phyloP scores from a whole-genome alignment of 768 basidiomycete genomes.

The Psilocybe subaeruginosa region DNA sequence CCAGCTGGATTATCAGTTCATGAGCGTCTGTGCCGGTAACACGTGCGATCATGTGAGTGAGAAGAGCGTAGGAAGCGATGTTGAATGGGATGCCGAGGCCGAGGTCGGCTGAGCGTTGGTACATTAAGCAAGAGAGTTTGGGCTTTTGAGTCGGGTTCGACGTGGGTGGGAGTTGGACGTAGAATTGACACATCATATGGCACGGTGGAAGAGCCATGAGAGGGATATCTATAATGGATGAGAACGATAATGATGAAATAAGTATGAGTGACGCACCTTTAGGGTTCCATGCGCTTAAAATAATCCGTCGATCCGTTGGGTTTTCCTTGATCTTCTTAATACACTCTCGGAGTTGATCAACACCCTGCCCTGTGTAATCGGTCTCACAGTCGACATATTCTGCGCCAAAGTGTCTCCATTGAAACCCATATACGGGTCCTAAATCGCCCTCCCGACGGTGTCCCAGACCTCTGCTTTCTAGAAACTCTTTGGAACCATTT shows the following conservation, averaged over 20 bases:
- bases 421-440: constrained; percentile 97
- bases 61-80: constrained; percentile 96
- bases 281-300: constrained; percentile 97
- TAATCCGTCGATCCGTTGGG: constrained; percentile 92
- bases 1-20: constrained; percentile 94
- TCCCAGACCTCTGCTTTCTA: constrained; percentile 82
- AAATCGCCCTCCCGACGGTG: constrained; percentile 90
- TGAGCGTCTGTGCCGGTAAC: constrained; percentile 85
- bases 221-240: constrained; percentile 67
- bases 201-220: constrained; percentile 98
- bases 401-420: constrained; percentile 96
- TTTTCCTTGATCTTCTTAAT: constrained; percentile 91
- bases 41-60: constrained; percentile 97
- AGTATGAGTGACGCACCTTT: constrained; percentile 61
- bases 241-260: background rate
- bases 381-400: constrained; percentile 73
- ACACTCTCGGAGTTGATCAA: constrained; percentile 90
- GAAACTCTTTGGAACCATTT: constrained; percentile 86
- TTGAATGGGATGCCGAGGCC: constrained; percentile 99
- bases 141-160: constrained; percentile 54
- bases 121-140: constrained; percentile 93
- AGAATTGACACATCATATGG: constrained; percentile 99
- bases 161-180: constrained; percentile 82
- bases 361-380: constrained; percentile 82
- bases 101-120: constrained; percentile 95